phyloP scores from a whole-genome alignment of 768 basidiomycete genomes.

The Lenzites betulinus region DNA sequence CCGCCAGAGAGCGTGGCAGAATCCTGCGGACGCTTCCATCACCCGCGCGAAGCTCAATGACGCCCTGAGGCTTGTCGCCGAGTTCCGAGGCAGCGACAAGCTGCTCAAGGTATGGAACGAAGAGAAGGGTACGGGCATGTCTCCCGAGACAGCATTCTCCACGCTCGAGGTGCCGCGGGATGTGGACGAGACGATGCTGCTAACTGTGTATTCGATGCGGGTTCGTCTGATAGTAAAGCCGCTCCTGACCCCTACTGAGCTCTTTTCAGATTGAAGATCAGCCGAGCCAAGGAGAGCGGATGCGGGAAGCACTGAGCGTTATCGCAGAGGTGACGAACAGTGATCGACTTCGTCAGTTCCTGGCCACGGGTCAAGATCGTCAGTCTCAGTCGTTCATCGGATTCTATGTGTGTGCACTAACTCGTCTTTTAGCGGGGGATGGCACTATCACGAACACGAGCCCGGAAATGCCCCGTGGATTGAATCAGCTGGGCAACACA shows the following conservation, averaged over 20 bases:
- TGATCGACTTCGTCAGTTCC: slow-evolving; percentile 63
- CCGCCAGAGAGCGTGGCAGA: slow-evolving; percentile 57
- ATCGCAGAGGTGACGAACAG: slow-evolving; percentile 80
- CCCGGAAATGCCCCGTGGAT: slow-evolving; percentile 77
- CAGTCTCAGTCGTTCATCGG: slow-evolving; percentile 36
- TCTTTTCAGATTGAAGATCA: slow-evolving; percentile 64
- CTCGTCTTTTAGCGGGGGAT: slow-evolving; percentile 58
- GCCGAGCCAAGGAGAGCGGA: slow-evolving; percentile 63
- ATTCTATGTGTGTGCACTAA: background rate
- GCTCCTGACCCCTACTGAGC: background rate
- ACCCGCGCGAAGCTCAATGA: slow-evolving; percentile 60
- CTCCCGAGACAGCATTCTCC: slow-evolving; percentile 68
- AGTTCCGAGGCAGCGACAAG: slow-evolving; percentile 53
- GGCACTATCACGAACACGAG: slow-evolving; percentile 46
- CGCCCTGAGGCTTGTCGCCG: slow-evolving; percentile 68
- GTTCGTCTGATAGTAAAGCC: slow-evolving; percentile 39
- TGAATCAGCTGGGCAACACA: slow-evolving; percentile 88
- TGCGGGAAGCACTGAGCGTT: slow-evolving; percentile 70
- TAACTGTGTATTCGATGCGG: slow-evolving; percentile 71
- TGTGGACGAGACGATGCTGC: slow-evolving; percentile 77
- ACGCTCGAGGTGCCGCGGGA: slow-evolving; percentile 69
- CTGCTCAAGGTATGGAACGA: slow-evolving; percentile 55
- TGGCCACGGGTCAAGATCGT: slow-evolving; percentile 76
- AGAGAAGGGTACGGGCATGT: slow-evolving; percentile 61
- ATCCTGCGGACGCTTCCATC: slow-evolving; percentile 44